Base-by-base conservation (phyloP, 2,329 filamentous ascomycete genomes). In the Aureobasidium mangrovei region DNA sequence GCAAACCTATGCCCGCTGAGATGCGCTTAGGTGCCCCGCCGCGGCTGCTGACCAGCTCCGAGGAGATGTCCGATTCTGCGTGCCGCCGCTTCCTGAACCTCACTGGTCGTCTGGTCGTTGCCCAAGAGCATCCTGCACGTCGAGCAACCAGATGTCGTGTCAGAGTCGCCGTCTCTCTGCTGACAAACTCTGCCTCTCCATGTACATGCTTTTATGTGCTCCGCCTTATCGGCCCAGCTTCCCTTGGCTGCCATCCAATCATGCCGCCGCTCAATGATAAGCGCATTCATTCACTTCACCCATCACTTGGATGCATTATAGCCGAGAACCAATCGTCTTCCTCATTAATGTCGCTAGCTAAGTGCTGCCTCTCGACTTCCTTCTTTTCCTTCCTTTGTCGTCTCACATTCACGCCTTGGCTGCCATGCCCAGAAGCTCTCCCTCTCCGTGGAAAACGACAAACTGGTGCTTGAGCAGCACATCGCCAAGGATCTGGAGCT, bases 401-500 rank as follows among this genome's bases (percentile, higher is more conserved):
- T 10, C 32, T 7, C 32, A 35, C 46, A 24, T 51, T 40, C 35
- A 52, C 1, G 45, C 47, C 54, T 56, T 56, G 33, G 31, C 41
- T 18, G 54, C 54, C 42, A 56, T 52, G 10, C 54, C 47, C 2
- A 56, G n/a, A 26, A 45, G 12, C 29, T 42, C 27, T 8, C 79
- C 74, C 26, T 73, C 71, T 10, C 71, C 75, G 58, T 80, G 72
- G 63, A 84, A 84, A 54, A 81, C 79, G 43, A 81, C 79, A 62
- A 82, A 80, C 60, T 80, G 73, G 4, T 78, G 72, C 68, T 78
- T 80, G 62, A 84, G 74, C 67, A 83, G 77, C 28, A 77, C 73
- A 61, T 83, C 81, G n/a, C 81, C 81, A 54, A 76, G 77, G 64
- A 88, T 82, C 67, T 83, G 79, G 36, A 85, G 67, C 29, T 71